Percentiles rank a stretch among this genome's conserved stretches.
Evolutionary conservation across 1,284 basidiomycete genomes (phyloP).

Genomic region (Sanghuangporus weigelae): DNA sequence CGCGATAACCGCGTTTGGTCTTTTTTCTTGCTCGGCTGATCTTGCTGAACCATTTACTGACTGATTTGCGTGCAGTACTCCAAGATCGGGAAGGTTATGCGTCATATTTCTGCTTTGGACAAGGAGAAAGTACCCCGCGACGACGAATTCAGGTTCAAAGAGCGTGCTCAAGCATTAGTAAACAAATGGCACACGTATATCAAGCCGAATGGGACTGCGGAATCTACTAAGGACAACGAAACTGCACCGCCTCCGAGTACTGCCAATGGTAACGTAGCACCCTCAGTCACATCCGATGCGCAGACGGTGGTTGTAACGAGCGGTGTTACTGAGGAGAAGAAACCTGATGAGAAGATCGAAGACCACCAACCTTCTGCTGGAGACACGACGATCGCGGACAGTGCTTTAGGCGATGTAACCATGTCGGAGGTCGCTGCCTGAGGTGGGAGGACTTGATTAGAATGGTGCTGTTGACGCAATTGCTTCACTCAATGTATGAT

Average conservation of each 20-base stretch:
- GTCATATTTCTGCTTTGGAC: constrained; percentile 76
- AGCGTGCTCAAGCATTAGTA: constrained; percentile 69
- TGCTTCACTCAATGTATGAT: not conserved
- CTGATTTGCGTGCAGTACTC: constrained; percentile 56
- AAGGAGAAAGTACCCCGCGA: constrained; percentile 73
- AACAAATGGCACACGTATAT: constrained; percentile 64
- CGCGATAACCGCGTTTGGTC: constrained; percentile 10
- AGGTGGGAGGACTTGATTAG: not conserved
- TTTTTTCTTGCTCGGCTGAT: constrained; percentile 22
- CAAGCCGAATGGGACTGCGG: not conserved
- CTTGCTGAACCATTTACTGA: constrained; percentile 20
- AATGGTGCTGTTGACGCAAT: not conserved
- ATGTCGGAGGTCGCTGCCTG: constrained; percentile 14
- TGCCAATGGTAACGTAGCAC: not conserved
- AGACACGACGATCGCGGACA: constrained; percentile 12
- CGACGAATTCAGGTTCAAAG: constrained; percentile 82
- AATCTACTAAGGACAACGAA: not conserved
- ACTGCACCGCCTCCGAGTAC: not conserved
- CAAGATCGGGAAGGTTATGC: constrained; percentile 98
- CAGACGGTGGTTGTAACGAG: not conserved
- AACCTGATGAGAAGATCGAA: not conserved
- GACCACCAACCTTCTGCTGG: not conserved
- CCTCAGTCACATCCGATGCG: not conserved
- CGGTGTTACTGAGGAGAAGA: not conserved
- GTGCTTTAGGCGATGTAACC: constrained; percentile 11